Percentiles rank a stretch among this genome's conserved stretches.
phyloP scores from a whole-genome alignment of 2,329 filamentous ascomycete species.

The Helotiales sp. region DNA sequence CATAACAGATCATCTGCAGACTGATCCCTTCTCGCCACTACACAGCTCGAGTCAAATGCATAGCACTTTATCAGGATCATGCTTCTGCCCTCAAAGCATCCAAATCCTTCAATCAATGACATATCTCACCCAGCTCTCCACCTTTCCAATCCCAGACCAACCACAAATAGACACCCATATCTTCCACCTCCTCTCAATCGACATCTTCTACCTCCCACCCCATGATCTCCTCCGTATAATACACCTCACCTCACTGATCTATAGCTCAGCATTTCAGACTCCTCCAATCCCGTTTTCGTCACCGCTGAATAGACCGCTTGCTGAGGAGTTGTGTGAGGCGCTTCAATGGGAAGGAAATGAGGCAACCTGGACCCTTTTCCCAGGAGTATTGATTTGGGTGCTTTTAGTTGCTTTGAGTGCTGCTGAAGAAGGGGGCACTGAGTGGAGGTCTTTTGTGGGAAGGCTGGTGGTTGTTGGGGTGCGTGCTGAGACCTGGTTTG shows the following conservation, averaged over 20 bases:
- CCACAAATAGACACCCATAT: neutral
- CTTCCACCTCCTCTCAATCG: neutral
- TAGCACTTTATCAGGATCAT: neutral
- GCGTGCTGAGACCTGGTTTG: constrained; percentile 37
- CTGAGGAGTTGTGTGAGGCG: constrained; percentile 4
- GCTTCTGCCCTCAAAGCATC: constrained; percentile 5
- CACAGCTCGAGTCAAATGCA: neutral
- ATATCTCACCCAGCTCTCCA: neutral
- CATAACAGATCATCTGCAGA: neutral
- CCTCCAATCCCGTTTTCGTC: constrained; percentile 4
- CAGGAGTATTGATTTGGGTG: constrained; percentile 12
- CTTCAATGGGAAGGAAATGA: constrained; percentile 9
- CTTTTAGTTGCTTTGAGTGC: constrained; percentile 3
- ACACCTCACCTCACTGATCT: constrained; percentile 10
- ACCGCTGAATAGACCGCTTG: neutral
- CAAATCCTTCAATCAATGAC: neutral
- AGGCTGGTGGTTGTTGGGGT: constrained; percentile 7
- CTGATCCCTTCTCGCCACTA: constrained; percentile 4
- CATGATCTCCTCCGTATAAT: constrained; percentile 4
- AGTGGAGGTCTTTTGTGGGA: constrained; percentile 6
- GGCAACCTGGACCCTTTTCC: constrained; percentile 6
- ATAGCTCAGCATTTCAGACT: neutral
- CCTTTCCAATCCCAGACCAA: neutral
- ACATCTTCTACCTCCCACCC: neutral
- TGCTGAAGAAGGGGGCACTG: neutral